Percentiles rank a stretch among this genome's conserved stretches.
Evolutionary conservation across 306 rosid genomes (phyloP).

Genomic region (Acacia crassicarpa): DNA sequence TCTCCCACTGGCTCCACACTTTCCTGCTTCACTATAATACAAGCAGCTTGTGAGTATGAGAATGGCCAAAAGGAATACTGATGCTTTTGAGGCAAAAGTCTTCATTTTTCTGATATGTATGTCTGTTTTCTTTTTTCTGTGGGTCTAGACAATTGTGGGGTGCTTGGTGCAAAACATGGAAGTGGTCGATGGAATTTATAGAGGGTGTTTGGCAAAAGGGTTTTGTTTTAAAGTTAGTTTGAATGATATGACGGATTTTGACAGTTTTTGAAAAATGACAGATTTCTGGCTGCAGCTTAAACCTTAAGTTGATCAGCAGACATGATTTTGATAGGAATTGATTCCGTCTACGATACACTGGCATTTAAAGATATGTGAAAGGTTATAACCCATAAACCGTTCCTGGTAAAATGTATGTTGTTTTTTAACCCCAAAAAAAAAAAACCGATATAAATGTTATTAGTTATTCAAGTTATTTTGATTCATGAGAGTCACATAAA

Average conservation of each 20-base stretch:
- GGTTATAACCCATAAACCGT: too few species aligned
- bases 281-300: neutral
- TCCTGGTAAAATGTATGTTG: too few species aligned
- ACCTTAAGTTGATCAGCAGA: too few species aligned
- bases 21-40: neutral
- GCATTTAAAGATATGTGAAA: too few species aligned
- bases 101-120: neutral
- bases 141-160: neutral
- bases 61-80: neutral
- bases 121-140: neutral
- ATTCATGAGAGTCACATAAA: too few species aligned
- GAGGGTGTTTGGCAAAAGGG: neutral
- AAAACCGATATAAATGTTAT: too few species aligned
- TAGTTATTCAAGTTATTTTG: too few species aligned
- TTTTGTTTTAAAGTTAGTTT: neutral
- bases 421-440: too few species aligned
- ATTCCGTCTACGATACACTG: neutral
- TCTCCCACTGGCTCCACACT: conserved; percentile 4
- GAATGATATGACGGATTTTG: neutral
- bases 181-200: neutral
- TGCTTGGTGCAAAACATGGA: neutral
- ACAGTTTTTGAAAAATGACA: neutral
- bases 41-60: neutral
- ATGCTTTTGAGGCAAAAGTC: neutral
- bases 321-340: neutral